Evolutionary conservation across 306 rosid species (phyloP), one percentile per base, ranked within the genome.

Genomic region (Malus sieversii): DNA sequence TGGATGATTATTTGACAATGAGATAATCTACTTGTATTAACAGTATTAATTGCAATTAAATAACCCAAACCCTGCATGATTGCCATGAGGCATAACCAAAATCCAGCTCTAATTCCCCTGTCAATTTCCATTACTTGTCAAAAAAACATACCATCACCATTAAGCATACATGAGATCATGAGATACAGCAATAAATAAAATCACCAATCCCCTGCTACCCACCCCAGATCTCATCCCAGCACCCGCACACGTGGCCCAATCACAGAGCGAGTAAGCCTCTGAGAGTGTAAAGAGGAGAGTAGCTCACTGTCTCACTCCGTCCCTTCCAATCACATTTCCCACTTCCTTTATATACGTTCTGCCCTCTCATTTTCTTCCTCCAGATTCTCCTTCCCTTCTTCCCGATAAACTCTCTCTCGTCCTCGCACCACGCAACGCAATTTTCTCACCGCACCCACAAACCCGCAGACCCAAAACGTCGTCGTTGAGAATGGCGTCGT

Each of bases 401-500:
- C 68, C 73, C 27, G 16, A 27, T 4, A 51, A 30, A 42, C 51
- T 62, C 63, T 29, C 63, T 29, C 65, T 45, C 65, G 8, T 53
- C 53, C 44, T 33, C 7, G 7, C 30, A 6, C 4, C 72, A 6
- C 25, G 1, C 10, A 38, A 6, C 25, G 1, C 10, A 38, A 25
- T 62, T 8, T 23, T 6, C 55, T 66, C 27, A 14, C 55, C 55
- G 8, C 55, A 48, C 20, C 2, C 46, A 16, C 20, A 29, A 2
- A 5, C 16, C 13, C 40, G 6, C 25, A 4, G 4, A 38, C 19
- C 32, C 44, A 57, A 33, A 48, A 35, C 58, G 19, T 13, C 13
- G 55, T 18, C 10, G 1, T 10, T 16, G 10, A 9, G 62, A 55
- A 85, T 91, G 94, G 93, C 92, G 81, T 84, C 93, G 40, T 3